Evolutionary conservation across 768 basidiomycete species (phyloP), one percentile per base, ranked within the genome.

Genomic region (Austroboletus eburneus): DNA sequence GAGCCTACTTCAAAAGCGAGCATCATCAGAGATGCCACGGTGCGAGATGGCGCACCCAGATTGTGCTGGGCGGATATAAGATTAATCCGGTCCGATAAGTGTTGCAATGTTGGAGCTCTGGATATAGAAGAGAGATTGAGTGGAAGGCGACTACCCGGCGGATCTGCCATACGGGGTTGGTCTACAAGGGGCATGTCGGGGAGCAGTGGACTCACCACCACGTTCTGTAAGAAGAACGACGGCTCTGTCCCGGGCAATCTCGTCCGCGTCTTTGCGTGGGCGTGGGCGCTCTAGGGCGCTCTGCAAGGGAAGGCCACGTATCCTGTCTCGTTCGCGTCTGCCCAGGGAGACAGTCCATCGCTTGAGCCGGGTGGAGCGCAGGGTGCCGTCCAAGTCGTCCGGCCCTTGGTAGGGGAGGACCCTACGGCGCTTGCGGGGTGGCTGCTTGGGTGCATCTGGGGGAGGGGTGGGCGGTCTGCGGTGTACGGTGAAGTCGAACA

Each of bases 41-140:
- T 65, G 39, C 80, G 80, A 5, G 78, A 72, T 0, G 88, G 86
- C 16, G 74, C 64, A 3, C 70, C 70, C 2, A 90, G 65, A 54
- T 82, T 82, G 55, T 89, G 81, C 57, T 91, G 88, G 1, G 86
- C 84, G 33, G 81, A 87, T 50, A 89, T 85, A 27, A 91, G 78
- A 57, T 88, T 88, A 49, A 90, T 79, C 45, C 87, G 76, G 54
- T 91, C 88, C 7, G 79, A 76, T 35, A 91, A 80, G 51, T 90
- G 87, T 58, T 88, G 85, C 18, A 84, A 58, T 2, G 85, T 87
- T 5, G 85, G 84, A 5, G 80, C 83, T 44, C 80, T 79, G 5
- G 85, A 84, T 47, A 78, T 76, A 9, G 87, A 80, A 27, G 86
- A 79, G n/a, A 91, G 74, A 45, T 88, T 83, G 8, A 89, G 71